These are phyloP conservation scores for Psilocybe azurescens DNA, from an alignment of 768 basidiomycete genomes.

Conservation along the genomic window DNA sequence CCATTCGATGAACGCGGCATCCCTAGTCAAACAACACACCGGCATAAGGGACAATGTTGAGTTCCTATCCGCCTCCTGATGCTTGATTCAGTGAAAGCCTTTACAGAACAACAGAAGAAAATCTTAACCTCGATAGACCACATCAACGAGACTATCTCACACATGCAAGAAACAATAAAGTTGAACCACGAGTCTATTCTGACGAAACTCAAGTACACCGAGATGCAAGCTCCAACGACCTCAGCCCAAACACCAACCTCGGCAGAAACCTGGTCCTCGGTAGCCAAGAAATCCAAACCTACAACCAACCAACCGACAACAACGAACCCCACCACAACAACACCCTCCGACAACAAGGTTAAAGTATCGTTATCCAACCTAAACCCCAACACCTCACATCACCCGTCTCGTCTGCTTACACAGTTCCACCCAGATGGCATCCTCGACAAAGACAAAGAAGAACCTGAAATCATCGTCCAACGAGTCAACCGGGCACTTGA, in stretches of 20 bases:
- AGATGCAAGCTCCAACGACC: not conserved
- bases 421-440: too few relatives aligned
- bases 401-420: too few relatives aligned
- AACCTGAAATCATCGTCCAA: conserved; percentile 10
- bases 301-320: not conserved
- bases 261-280: not conserved
- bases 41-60: not conserved
- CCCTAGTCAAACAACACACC: not conserved
- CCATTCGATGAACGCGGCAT: not conserved
- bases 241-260: not conserved
- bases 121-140: not conserved
- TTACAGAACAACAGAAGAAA: not conserved
- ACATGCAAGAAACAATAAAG: not conserved
- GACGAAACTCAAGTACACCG: not conserved
- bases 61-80: not conserved
- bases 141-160: not conserved
- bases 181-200: not conserved
- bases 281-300: not conserved
- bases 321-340: not conserved
- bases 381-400: conserved; percentile 6
- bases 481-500: conserved; percentile 17
- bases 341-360: not conserved
- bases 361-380: conserved; percentile 16
- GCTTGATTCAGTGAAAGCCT: not conserved
- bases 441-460: conserved; percentile 3